A percentile compares a stretch with the other conserved stretches of the same genome.
Evolutionary conservation across 2,329 filamentous ascomycete species (phyloP).

Genomic region (Fusarium nygamai): DNA sequence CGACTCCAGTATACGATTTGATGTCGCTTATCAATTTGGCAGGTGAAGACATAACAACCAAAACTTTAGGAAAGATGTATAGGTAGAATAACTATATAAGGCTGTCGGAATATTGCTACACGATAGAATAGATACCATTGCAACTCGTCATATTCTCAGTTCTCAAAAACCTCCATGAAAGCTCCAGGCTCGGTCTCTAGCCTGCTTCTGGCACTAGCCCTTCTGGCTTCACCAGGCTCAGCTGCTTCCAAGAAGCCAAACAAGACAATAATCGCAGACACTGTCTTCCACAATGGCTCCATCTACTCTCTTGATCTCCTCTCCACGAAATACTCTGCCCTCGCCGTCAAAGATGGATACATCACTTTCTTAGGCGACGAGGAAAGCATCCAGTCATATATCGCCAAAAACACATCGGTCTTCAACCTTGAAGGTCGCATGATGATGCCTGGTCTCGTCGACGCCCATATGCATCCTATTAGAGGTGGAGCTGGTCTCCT

Average conservation of each 20-base stretch:
- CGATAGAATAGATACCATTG: accelerated
- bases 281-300: background rate
- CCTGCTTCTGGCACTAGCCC: background rate
- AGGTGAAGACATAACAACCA: no score
- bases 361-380: background rate
- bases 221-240: no score
- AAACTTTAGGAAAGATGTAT: accelerated
- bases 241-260: background rate
- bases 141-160: accelerated
- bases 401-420: background rate
- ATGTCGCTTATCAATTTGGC: background rate
- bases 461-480: background rate
- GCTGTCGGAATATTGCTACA: accelerated
- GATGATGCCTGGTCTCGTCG: background rate
- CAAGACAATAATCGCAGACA: background rate
- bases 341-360: background rate
- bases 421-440: background rate
- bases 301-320: background rate
- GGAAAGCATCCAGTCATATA: background rate
- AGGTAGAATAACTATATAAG: background rate
- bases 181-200: background rate
- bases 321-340: background rate
- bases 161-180: accelerated
- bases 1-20: background rate
- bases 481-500: background rate